These are phyloP conservation scores for Rhodocollybia butyracea DNA, from an alignment of 768 basidiomycete species.

Conservation along the genomic window DNA sequence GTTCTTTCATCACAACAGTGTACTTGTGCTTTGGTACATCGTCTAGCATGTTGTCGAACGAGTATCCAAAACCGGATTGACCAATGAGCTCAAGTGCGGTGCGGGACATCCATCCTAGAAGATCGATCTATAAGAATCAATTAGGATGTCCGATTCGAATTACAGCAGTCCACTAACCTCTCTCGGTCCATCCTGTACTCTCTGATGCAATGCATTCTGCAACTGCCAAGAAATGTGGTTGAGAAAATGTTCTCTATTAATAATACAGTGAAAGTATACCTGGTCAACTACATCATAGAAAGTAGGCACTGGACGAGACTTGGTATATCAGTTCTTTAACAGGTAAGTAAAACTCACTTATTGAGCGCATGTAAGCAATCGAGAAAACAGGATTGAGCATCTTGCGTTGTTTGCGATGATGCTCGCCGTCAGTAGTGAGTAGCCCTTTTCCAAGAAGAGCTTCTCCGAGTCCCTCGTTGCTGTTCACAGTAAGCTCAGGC, in stretches of 20 bases:
- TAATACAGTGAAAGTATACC: too few species aligned
- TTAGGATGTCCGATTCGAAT: background rate
- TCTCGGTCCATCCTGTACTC: background rate
- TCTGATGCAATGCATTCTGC: background rate
- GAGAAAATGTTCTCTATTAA: background rate
- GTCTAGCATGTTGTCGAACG: constrained; percentile 29
- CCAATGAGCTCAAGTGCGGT: constrained; percentile 35
- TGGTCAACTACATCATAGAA: constrained; percentile 4
- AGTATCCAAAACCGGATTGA: constrained; percentile 33
- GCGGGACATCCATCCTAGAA: constrained; percentile 31
- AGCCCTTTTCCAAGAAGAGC: constrained; percentile 2
- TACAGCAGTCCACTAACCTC: background rate
- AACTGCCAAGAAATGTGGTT: background rate
- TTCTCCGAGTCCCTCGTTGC: too few species aligned
- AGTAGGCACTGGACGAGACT: background rate
- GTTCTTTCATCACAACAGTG: constrained; percentile 7
- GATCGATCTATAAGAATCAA: constrained; percentile 18
- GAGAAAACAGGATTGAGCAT: constrained; percentile 35
- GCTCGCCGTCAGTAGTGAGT: constrained; percentile 9
- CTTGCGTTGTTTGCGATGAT: constrained; percentile 30
- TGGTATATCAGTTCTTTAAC: constrained; percentile 15
- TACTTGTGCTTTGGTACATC: constrained; percentile 14
- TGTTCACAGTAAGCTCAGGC: too few species aligned
- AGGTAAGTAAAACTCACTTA: constrained; percentile 23
- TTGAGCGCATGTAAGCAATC: constrained; percentile 27